Evolutionary conservation across 2,329 filamentous ascomycete genomes (phyloP), one percentile per base, ranked within the genome.

Genomic region (Aspergillus neotritici): DNA sequence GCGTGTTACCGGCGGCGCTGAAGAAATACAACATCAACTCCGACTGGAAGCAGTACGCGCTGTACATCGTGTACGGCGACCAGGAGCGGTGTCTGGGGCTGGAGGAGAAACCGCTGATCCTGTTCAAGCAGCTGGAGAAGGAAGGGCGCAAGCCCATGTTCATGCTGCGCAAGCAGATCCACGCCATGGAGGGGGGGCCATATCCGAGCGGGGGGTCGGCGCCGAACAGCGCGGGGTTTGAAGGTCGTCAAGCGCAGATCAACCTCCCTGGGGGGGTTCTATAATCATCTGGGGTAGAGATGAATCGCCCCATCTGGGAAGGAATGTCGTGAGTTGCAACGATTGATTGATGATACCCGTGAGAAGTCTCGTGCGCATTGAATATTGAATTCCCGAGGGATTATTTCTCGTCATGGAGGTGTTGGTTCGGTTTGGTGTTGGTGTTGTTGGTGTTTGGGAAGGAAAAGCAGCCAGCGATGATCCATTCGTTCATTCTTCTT

Each of bases 81-180:
- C 89, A 97, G 67, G 93, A 98, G 70, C 83, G 93, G 11, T 97
- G 91, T 64, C 70, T 98, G 31, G 88, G 86, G 1, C 74, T 95
- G 53, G 86, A 97, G 45, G 93, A 98, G 69, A 91, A 94, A 59
- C 93, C 93, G 8, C 72, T 98, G 46, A 94, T 96, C 50, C 70
- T 98, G 49, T 98, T 98, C 71, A 98, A 98, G 70, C 90, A 97
- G 64, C 73, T 98, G 44, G 90, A 97, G 63, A 90, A 90, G 65
- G 93, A 97, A 71, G 93, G 93, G 36, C 86, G 94, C 69, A 98
- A 97, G 65, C 93, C 93, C 15, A 97, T 97, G 93, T 98, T 98
- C 62, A 98, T 98, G 93, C 73, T 98, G 44, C 75, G 93, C 41
- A 78, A 78, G 53, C 76, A 83, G 53, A 77, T 79, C n/a, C 76